Conservation (phyloP, 495 filamentous ascomycete species). For the Lindgomyces ingoldianus region DNA sequence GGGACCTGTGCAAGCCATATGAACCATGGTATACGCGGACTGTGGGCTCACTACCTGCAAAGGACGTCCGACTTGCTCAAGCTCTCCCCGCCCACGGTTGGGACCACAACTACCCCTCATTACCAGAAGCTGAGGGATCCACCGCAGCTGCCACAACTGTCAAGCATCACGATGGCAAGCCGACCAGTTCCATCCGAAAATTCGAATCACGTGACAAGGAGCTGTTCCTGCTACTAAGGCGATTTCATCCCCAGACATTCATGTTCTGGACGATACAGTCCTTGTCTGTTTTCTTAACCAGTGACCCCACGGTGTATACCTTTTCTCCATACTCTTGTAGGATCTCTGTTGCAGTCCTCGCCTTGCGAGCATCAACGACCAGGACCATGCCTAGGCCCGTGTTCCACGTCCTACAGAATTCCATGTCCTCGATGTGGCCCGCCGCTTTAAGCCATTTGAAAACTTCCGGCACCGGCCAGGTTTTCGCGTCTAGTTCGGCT, state of each 20-base stretch:
- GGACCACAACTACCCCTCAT: neutral
- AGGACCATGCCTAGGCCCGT: constrained; percentile 90
- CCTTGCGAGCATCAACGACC: constrained; percentile 64
- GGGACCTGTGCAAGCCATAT: too few species aligned
- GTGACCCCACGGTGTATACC: constrained; percentile 71
- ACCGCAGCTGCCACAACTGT: neutral
- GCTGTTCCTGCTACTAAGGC: neutral
- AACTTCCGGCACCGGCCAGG: constrained; percentile 72
- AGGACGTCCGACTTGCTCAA: neutral
- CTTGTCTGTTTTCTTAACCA: constrained; percentile 58
- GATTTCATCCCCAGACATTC: constrained; percentile 62
- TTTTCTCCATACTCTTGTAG: constrained; percentile 70
- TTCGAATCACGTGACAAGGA: neutral
- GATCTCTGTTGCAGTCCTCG: constrained; percentile 53
- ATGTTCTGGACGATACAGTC: constrained; percentile 71
- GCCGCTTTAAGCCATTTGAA: constrained; percentile 80
- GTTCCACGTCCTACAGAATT: constrained; percentile 93
- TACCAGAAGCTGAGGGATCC: neutral
- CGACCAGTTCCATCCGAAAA: too few species aligned
- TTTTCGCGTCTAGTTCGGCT: constrained; percentile 70
- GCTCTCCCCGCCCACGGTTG: neutral
- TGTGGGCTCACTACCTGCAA: too few species aligned
- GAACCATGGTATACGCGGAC: too few species aligned
- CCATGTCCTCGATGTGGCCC: constrained; percentile 69
- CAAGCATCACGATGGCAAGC: too few species aligned